Evolutionary conservation across 495 filamentous ascomycete genomes (phyloP).

Genomic region (Neurospora sublineolata): DNA sequence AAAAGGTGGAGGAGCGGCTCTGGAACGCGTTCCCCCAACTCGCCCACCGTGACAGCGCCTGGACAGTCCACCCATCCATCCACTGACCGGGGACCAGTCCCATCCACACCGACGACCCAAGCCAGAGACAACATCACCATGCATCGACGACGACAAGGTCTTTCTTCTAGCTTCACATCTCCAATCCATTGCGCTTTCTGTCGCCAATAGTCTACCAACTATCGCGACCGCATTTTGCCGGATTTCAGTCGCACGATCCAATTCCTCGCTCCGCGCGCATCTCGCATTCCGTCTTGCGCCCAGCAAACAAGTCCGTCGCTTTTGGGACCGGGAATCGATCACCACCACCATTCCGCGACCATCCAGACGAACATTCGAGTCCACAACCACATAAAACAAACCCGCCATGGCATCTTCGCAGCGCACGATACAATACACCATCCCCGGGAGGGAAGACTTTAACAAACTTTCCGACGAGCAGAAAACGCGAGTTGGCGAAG

Average conservation of each 20-base stretch:
- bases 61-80: neutral
- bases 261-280: neutral
- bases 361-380: neutral
- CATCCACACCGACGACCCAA: neutral
- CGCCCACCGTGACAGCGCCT: neutral
- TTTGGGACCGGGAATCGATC: neutral
- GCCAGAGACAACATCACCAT: neutral
- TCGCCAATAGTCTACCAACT: neutral
- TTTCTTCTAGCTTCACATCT: neutral
- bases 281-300: neutral
- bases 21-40: neutral
- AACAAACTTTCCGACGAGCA: conserved; percentile 25
- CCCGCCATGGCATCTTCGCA: conserved; percentile 14
- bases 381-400: neutral
- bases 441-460: conserved; percentile 23
- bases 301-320: neutral
- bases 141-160: neutral
- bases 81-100: neutral
- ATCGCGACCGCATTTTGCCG: neutral
- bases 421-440: conserved; percentile 24
- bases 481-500: conserved; percentile 24
- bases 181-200: neutral
- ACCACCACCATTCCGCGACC: conserved; percentile 1
- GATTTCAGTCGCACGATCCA: neutral
- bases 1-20: neutral